Conservation (phyloP, 441 rosid genomes). For the Gossypium gossypioides region DNA sequence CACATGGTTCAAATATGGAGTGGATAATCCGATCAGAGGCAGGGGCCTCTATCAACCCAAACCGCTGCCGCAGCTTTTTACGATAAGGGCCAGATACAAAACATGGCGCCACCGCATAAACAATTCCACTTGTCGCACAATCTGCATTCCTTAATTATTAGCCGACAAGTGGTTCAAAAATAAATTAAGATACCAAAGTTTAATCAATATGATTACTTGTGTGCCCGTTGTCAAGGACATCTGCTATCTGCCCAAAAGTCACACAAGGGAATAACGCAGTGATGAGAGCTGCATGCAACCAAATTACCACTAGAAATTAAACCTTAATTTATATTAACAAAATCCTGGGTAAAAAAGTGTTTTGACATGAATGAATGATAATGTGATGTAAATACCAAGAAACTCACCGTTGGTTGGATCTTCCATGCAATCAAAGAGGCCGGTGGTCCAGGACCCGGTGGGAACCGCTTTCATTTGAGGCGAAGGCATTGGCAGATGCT, state of each 20-base stretch:
- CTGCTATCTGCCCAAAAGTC: slow-evolving; percentile 17
- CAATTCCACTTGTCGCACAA: slow-evolving; percentile 16
- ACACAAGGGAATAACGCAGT: slow-evolving; percentile 15
- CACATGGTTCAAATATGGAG: slow-evolving; percentile 17
- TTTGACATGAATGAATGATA: neutral
- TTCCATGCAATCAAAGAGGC: slow-evolving; percentile 19
- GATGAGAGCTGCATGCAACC: slow-evolving; percentile 10
- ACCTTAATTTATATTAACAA: neutral
- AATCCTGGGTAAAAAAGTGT: neutral
- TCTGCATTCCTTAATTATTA: slow-evolving; percentile 8
- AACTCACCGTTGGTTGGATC: slow-evolving; percentile 13
- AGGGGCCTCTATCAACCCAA: slow-evolving; percentile 11
- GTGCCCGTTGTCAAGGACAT: slow-evolving; percentile 12
- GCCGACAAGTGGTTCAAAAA: neutral
- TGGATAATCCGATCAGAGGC: slow-evolving; percentile 19
- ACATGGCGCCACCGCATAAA: slow-evolving; percentile 12
- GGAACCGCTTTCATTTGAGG: neutral
- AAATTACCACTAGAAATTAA: neutral
- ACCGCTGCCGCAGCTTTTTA: slow-evolving; percentile 11
- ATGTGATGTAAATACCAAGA: neutral
- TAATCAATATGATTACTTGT: slow-evolving; percentile 1
- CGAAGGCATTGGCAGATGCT: neutral
- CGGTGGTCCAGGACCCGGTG: slow-evolving; percentile 13
- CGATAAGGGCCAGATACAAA: slow-evolving; percentile 13
- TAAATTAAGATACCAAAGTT: neutral